These are phyloP conservation scores for Lupinus albus DNA, from an alignment of 306 rosid genomes.

Conservation along the genomic window DNA sequence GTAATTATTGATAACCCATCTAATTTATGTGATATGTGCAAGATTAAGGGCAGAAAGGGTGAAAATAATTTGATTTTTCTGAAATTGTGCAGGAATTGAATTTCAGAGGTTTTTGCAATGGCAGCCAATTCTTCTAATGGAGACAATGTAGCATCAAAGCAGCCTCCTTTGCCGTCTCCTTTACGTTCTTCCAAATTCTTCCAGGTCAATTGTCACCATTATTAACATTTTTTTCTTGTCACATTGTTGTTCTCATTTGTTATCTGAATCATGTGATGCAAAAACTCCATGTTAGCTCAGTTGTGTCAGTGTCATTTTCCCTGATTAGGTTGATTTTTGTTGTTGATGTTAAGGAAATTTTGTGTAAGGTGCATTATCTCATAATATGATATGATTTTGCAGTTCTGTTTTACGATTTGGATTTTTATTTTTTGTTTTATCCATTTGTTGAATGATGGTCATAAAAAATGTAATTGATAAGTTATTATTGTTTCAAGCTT, in stretches of 20 bases:
- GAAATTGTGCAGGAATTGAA: slow-evolving; percentile 44
- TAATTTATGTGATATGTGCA: neutral
- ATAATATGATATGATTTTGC: neutral
- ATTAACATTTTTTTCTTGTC: neutral
- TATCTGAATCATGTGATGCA: slow-evolving; percentile 24
- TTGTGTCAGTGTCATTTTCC: slow-evolving; percentile 1
- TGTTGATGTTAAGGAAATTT: neutral
- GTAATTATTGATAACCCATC: neutral
- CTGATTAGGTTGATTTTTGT: neutral
- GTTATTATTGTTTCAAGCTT: neutral
- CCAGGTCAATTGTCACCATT: slow-evolving; percentile 52
- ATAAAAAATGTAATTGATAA: neutral
- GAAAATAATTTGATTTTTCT: slow-evolving; percentile 22
- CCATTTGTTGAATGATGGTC: neutral
- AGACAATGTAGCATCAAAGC: slow-evolving; percentile 50
- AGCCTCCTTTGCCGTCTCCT: slow-evolving; percentile 86
- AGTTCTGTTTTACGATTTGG: slow-evolving; percentile 1
- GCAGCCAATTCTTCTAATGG: slow-evolving; percentile 69
- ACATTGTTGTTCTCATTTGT: slow-evolving; percentile 27
- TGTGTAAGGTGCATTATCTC: neutral
- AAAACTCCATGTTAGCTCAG: neutral
- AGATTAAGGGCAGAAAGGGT: neutral
- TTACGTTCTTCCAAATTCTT: slow-evolving; percentile 83
- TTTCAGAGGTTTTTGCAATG: slow-evolving; percentile 47
- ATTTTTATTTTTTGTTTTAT: neutral